These are phyloP conservation scores for Forsythia viridissima DNA, from an alignment of 257 asterid species.

Conservation along the genomic window DNA sequence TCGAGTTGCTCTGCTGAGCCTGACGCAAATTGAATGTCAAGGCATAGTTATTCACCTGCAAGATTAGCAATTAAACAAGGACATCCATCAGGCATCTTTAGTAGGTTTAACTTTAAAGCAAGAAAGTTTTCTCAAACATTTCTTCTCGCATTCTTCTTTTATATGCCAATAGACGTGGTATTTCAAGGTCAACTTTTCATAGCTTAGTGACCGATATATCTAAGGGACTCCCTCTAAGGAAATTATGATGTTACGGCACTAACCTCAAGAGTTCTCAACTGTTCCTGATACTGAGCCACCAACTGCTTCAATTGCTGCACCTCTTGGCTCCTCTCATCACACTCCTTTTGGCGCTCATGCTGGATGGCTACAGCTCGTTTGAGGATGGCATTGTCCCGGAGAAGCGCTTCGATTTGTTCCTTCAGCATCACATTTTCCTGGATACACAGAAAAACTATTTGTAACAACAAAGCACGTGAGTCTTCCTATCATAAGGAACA, in stretches of 20 bases:
- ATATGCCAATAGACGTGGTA: background rate
- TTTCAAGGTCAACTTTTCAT: background rate
- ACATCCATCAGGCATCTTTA: background rate
- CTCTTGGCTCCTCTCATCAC: conserved; percentile 63
- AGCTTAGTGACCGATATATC: background rate
- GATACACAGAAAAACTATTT: background rate
- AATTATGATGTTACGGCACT: background rate
- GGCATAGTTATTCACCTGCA: conserved; percentile 66
- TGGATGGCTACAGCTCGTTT: conserved; percentile 83
- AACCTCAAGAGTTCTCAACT: conserved; percentile 65
- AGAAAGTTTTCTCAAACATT: background rate
- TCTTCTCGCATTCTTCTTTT: too few relatives aligned
- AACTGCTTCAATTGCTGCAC: conserved; percentile 70
- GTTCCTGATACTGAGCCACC: conserved; percentile 68
- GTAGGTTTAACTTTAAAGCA: background rate
- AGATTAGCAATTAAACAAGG: background rate
- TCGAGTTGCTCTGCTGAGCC: conserved; percentile 60
- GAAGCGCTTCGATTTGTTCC: conserved; percentile 61
- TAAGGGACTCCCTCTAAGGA: background rate
- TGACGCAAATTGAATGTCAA: conserved; percentile 63
- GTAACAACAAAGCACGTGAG: background rate
- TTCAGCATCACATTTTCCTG: conserved; percentile 62
- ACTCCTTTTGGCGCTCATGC: conserved; percentile 79
- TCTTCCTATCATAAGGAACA: background rate
- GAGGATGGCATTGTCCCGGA: conserved; percentile 63